Evolutionary conservation across 2,329 filamentous ascomycete species (phyloP), one percentile per base, ranked within the genome.

Genomic region (Apiospora kogelbergensis): DNA sequence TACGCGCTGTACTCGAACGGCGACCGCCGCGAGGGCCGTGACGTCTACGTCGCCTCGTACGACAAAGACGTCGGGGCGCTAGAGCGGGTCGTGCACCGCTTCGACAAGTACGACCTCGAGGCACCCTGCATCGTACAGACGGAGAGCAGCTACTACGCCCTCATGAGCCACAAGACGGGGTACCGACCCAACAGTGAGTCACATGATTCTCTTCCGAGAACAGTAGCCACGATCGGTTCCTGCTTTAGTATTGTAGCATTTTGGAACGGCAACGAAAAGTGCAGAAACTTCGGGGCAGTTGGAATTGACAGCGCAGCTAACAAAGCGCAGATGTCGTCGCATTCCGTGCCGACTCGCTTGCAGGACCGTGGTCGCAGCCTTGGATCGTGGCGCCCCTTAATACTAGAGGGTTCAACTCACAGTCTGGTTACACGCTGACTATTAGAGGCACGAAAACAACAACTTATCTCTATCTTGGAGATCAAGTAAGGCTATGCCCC

Each of bases 101-200:
- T 87, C 67, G 80, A 86, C 74, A 89, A 90, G 71, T 89, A 82
- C 70, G 88, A 89, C 71, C 81, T 89, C 1, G 88, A 90, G 72
- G 88, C 87, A 0, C 88, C 88, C 0, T 88, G 85, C 0, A 89
- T 89, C 66, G 80, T 89, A 6, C 87, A 89, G 74, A 89, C 88
- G 0, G 86, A 89, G 42, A 81, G 82, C 69, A 88, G 85, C 72
- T 90, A 90, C 72, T 89, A 85, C 72, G 85, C 86, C 0, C 73
- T 90, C 44, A 89, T 89, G 87, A 88, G 85, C 72, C 88, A 89
- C 71, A 90, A 89, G 80, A 90, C 88, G 0, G 88, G 88, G 0
- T 90, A 90, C 68, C 80, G 88, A n/a, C 87, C 88, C 0, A 89
- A 89, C 66, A 89, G 76, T 76, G 64, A 63, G 65, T 24, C 7